These are phyloP conservation scores for Paspalum vaginatum DNA, from an alignment of 176 grass and related monocot genomes.

Conservation along the genomic window DNA sequence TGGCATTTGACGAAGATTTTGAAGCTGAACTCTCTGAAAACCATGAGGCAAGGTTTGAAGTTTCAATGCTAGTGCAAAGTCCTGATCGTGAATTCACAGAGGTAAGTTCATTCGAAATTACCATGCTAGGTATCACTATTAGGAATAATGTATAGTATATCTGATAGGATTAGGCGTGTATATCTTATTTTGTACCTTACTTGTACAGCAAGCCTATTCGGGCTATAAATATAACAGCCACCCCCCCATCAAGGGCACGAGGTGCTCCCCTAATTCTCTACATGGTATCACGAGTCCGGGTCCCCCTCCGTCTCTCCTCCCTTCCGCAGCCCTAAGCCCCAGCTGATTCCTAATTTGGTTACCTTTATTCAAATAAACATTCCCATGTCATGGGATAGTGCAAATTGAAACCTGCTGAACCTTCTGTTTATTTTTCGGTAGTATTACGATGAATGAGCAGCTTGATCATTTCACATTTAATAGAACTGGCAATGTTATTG, in stretches of 20 bases:
- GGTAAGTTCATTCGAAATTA: constrained; percentile 53
- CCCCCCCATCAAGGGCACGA: too few species aligned
- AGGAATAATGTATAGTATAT: too few species aligned
- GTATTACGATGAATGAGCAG: not conserved
- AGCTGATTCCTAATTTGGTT: constrained; percentile 20
- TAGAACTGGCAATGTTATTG: constrained; percentile 35
- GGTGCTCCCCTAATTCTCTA: too few species aligned
- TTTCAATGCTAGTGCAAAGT: constrained; percentile 90
- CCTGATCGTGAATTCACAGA: constrained; percentile 95
- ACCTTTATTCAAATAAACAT: not conserved
- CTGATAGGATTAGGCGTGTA: too few species aligned
- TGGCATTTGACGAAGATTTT: constrained; percentile 99
- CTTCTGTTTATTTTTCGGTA: constrained; percentile 9
- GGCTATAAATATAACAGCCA: too few species aligned
- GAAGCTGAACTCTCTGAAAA: constrained; percentile 95
- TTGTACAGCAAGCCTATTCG: too few species aligned
- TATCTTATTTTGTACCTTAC: too few species aligned
- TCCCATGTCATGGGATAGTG: constrained; percentile 1
- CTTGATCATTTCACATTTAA: constrained; percentile 34
- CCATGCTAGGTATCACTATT: constrained; percentile 19
- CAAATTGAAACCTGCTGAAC: constrained; percentile 6
- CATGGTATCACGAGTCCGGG: too few species aligned
- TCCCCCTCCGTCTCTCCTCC: too few species aligned
- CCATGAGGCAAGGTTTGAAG: constrained; percentile 80
- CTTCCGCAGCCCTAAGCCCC: too few species aligned